Conservation (phyloP, 352 stramenopile genomes). For the Phytophthora vignae region DNA sequence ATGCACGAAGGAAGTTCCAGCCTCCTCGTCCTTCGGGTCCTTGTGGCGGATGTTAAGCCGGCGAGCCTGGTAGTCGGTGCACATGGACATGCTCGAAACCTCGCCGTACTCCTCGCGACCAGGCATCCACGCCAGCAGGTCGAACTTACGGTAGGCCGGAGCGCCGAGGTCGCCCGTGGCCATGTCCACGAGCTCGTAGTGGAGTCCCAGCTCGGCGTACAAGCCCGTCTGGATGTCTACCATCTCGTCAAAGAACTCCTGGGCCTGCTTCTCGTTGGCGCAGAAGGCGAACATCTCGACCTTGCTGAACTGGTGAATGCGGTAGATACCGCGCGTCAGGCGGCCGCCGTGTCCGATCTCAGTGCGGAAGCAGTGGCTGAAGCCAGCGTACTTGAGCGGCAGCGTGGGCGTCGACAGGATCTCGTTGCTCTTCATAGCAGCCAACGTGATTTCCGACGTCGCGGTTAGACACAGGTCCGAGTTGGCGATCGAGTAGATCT, state of each 20-base stretch:
- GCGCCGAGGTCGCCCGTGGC: constrained; percentile 81
- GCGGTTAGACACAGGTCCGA: constrained; percentile 86
- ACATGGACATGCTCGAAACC: constrained; percentile 89
- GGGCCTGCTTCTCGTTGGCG: constrained; percentile 68
- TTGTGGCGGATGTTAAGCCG: constrained; percentile 90
- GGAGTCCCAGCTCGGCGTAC: constrained; percentile 80
- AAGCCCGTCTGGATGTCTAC: constrained; percentile 79
- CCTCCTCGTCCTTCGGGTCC: constrained; percentile 54
- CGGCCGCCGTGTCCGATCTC: constrained; percentile 85
- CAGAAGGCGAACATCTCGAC: constrained; percentile 92
- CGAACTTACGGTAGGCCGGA: constrained; percentile 87
- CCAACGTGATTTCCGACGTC: constrained; percentile 91
- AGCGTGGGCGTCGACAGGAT: constrained; percentile 65
- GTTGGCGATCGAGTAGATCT: constrained; percentile 89
- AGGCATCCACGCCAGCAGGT: constrained; percentile 90
- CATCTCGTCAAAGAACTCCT: constrained; percentile 84
- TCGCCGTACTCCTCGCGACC: constrained; percentile 81
- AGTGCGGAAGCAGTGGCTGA: constrained; percentile 90
- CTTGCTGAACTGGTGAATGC: constrained; percentile 92
- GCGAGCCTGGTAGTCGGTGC: constrained; percentile 90
- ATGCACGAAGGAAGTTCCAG: constrained; percentile 78
- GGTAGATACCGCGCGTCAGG: constrained; percentile 83
- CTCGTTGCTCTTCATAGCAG: constrained; percentile 76
- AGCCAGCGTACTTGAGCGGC: constrained; percentile 80
- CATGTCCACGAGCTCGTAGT: constrained; percentile 89